A percentile compares a stretch with the other conserved stretches of the same genome.
Conservation (phyloP, 2,329 filamentous ascomycete genomes). For the Aspergillus hiratsukae region DNA sequence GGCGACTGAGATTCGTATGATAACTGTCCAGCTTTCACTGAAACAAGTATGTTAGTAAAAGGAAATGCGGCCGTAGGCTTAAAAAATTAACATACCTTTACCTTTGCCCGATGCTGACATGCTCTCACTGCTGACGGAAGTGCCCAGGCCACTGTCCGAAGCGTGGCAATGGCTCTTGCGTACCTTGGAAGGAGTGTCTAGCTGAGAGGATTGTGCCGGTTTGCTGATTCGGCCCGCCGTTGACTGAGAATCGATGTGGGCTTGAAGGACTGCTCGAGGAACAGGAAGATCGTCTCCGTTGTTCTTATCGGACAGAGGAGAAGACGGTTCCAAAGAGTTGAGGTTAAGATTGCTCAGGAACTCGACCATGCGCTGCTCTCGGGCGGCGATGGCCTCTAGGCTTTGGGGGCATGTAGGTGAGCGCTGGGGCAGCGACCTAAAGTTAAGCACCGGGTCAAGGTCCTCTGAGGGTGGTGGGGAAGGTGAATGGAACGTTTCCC, state of each 20-base stretch:
- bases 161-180: conserved; percentile 61
- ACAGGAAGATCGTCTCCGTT: conserved; percentile 57
- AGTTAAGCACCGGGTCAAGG: conserved; percentile 39
- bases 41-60: conserved; percentile 12
- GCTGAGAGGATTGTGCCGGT: conserved; percentile 33
- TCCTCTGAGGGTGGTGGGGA: conserved; percentile 37
- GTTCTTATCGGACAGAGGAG: conserved; percentile 35
- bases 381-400: conserved; percentile 66
- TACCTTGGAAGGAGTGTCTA: conserved; percentile 38
- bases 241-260: conserved; percentile 48
- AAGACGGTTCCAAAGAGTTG: conserved; percentile 47
- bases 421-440: conserved; percentile 54
- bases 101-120: conserved; percentile 44
- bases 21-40: conserved; percentile 23
- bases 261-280: conserved; percentile 56
- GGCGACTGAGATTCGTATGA: conserved; percentile 12
- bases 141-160: conserved; percentile 84
- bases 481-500: conserved; percentile 58
- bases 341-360: conserved; percentile 63
- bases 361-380: conserved; percentile 64
- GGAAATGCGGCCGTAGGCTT: conserved; percentile 31
- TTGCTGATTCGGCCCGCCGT: conserved; percentile 29
- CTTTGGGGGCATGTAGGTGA: conserved; percentile 55
- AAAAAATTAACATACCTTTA: conserved; percentile 35
- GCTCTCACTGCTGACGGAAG: conserved; percentile 63